phyloP scores from a whole-genome alignment of 108 stramenopile genomes.

The Cyclostephanos tholiformis region DNA sequence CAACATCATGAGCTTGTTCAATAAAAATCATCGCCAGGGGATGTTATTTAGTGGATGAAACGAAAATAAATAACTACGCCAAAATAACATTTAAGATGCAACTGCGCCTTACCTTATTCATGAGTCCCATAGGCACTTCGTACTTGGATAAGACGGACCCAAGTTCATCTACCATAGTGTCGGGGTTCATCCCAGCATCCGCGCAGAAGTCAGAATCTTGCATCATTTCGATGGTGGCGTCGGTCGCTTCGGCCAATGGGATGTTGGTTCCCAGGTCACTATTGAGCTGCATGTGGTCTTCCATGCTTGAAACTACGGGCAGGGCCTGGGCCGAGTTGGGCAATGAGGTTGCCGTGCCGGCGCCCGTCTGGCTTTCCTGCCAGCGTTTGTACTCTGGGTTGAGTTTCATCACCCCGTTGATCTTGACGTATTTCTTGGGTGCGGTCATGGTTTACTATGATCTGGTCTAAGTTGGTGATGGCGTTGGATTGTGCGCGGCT shows the following conservation, averaged over 20 bases:
- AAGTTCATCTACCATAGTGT: slow-evolving; percentile 50
- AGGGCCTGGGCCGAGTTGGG: slow-evolving; percentile 17
- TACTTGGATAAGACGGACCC: slow-evolving; percentile 50
- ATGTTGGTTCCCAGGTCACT: slow-evolving; percentile 33
- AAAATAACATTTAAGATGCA: background rate
- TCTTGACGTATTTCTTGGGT: too few species aligned
- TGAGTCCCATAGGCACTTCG: slow-evolving; percentile 63
- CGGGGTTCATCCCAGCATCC: slow-evolving; percentile 52
- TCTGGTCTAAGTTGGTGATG: too few species aligned
- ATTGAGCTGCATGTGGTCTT: slow-evolving; percentile 19
- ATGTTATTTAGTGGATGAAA: background rate
- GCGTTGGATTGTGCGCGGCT: too few species aligned
- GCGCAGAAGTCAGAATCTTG: slow-evolving; percentile 58
- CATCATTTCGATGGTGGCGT: slow-evolving; percentile 62
- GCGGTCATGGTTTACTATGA: too few species aligned
- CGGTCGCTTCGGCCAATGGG: slow-evolving; percentile 50
- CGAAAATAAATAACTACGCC: too few species aligned
- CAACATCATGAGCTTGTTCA: slow-evolving; percentile 44
- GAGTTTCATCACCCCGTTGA: slow-evolving; percentile 62
- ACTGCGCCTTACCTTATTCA: slow-evolving; percentile 40
- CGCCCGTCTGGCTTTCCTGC: slow-evolving; percentile 42
- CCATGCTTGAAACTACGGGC: slow-evolving; percentile 53
- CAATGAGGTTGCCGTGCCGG: background rate
- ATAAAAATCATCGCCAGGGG: background rate
- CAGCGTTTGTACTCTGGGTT: slow-evolving; percentile 56